phyloP scores from a whole-genome alignment of 345 rosid species.

The Ailanthus altissimus region DNA sequence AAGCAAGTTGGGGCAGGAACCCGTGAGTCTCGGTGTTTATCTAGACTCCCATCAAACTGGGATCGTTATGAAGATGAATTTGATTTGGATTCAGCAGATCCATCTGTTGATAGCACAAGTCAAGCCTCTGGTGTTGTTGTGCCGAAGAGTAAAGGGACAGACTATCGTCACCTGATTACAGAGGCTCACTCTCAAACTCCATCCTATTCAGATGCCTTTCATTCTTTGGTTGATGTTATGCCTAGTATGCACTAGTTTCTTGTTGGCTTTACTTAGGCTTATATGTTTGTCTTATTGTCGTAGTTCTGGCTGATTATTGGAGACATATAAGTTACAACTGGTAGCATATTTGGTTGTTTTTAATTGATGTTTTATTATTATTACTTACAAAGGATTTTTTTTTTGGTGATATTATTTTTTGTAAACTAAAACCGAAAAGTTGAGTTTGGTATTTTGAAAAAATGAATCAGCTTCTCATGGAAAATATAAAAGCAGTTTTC shows the following conservation, averaged over 20 bases:
- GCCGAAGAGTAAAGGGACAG: constrained; percentile 89
- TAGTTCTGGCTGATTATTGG: neutral
- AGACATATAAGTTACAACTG: neutral
- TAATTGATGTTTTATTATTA: neutral
- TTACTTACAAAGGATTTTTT: neutral
- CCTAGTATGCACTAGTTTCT: constrained; percentile 44
- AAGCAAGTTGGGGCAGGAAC: constrained; percentile 46
- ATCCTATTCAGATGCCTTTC: constrained; percentile 33
- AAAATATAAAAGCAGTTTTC: neutral
- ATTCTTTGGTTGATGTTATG: constrained; percentile 54
- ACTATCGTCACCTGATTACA: constrained; percentile 57
- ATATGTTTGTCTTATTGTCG: neutral
- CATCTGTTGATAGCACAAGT: constrained; percentile 22
- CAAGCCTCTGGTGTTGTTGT: constrained; percentile 34
- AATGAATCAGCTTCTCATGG: neutral
- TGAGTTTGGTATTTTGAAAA: neutral
- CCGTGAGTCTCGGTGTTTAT: constrained; percentile 31
- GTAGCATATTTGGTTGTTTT: neutral
- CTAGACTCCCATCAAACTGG: constrained; percentile 72
- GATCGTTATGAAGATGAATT: constrained; percentile 66
- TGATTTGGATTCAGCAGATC: constrained; percentile 32
- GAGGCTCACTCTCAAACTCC: constrained; percentile 70
- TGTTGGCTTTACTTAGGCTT: neutral
- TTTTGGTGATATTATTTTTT: neutral
- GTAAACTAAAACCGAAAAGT: no score